These are phyloP conservation scores for Lipomyces chichibuensis DNA, from an alignment of 805 yeast genomes.

Conservation along the genomic window DNA sequence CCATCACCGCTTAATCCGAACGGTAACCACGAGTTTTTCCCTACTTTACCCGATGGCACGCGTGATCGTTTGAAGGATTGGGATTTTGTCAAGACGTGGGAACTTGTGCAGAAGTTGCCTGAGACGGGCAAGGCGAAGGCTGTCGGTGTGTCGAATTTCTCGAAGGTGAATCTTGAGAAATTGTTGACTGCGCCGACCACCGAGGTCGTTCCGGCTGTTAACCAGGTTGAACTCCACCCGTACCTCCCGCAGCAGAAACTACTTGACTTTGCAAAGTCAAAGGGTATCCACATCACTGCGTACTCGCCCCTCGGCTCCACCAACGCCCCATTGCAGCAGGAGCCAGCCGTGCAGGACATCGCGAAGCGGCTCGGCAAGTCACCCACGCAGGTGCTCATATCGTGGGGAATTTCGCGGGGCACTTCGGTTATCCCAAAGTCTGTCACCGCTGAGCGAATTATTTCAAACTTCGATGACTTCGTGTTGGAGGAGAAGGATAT, in stretches of 20 bases:
- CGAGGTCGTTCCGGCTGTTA: conserved; percentile 64
- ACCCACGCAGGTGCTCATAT: conserved; percentile 58
- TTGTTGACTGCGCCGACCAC: conserved; percentile 37
- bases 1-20: conserved; percentile 59
- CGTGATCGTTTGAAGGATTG: conserved; percentile 44
- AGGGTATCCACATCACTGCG: conserved; percentile 67
- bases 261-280: conserved; percentile 53
- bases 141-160: conserved; percentile 78
- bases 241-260: conserved; percentile 68
- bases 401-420: conserved; percentile 62
- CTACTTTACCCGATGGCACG: conserved; percentile 47
- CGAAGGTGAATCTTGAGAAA: conserved; percentile 42
- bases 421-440: conserved; percentile 71
- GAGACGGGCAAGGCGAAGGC: conserved; percentile 58
- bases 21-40: conserved; percentile 47
- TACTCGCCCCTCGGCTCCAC: conserved; percentile 75
- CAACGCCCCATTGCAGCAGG: conserved; percentile 42
- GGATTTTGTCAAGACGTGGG: conserved; percentile 61
- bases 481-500: conserved; percentile 52
- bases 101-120: conserved; percentile 62
- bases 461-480: conserved; percentile 47
- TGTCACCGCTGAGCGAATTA: conserved; percentile 64
- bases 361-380: conserved; percentile 59
- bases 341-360: conserved; percentile 56
- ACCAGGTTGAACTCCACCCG: conserved; percentile 82